These are phyloP conservation scores for Haematococcus sp. DNA, from an alignment of 139 green algal genomes.

Conservation along the genomic window DNA sequence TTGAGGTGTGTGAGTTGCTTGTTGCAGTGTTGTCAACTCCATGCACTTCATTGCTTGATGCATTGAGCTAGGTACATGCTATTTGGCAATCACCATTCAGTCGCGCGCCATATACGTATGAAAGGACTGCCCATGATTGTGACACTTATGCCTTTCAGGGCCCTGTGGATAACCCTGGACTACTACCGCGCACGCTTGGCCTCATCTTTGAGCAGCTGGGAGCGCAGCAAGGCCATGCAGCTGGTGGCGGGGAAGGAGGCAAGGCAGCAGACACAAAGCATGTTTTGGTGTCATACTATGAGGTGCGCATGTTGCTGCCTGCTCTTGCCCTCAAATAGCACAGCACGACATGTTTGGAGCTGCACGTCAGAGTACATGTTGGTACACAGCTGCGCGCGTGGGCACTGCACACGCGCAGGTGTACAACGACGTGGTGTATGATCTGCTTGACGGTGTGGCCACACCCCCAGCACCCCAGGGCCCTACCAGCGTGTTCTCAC, in stretches of 20 bases:
- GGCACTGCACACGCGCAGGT: slow-evolving; percentile 46
- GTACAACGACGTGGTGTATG: slow-evolving; percentile 79
- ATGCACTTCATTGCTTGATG: no score
- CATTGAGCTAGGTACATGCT: no score
- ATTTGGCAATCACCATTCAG: no score
- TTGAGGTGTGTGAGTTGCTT: slow-evolving; percentile 37
- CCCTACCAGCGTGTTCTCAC: no score
- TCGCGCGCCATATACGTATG: no score
- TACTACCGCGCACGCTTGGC: slow-evolving; percentile 59
- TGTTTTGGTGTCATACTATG: slow-evolving; percentile 44
- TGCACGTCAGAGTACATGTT: slow-evolving; percentile 3
- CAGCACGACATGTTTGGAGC: not conserved
- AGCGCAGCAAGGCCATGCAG: not conserved
- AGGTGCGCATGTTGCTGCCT: slow-evolving; percentile 20
- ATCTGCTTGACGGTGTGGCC: slow-evolving; percentile 55
- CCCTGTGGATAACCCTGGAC: slow-evolving; percentile 46
- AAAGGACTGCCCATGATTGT: not conserved
- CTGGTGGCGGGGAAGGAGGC: not conserved
- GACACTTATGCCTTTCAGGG: slow-evolving; percentile 32
- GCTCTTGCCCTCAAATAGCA: not conserved
- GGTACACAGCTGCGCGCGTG: not conserved
- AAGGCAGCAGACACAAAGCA: not conserved
- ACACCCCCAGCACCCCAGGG: not conserved
- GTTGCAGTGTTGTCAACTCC: no score
- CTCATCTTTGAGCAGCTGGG: slow-evolving; percentile 54